These are phyloP conservation scores for Trichoderma atrobrunneum DNA, from an alignment of 2,329 filamentous ascomycete genomes.

Conservation along the genomic window DNA sequence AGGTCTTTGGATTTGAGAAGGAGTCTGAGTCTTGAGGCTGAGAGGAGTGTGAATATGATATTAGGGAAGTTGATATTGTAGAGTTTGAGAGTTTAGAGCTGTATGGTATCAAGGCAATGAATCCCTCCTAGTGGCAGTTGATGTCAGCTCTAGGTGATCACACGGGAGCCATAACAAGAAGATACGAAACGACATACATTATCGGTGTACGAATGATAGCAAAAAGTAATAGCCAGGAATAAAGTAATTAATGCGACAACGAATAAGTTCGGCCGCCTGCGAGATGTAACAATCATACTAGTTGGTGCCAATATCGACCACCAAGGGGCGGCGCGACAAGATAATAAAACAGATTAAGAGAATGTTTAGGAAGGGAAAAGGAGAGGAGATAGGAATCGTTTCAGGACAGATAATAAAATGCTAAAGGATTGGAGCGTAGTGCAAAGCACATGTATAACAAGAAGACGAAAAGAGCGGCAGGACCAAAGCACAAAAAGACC, in stretches of 20 bases:
- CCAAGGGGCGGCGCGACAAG: background rate
- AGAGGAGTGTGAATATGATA: background rate
- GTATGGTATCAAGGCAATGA: slow-evolving; percentile 6
- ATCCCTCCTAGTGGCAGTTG: background rate
- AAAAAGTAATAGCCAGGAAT: slow-evolving; percentile 9
- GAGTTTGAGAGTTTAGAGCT: background rate
- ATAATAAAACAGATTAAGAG: background rate
- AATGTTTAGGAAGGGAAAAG: background rate
- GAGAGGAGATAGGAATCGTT: background rate
- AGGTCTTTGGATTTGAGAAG: slow-evolving; percentile 21
- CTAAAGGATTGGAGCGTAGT: background rate
- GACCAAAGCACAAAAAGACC: background rate
- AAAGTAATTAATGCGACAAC: slow-evolving; percentile 8
- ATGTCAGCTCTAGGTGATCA: background rate
- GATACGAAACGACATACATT: slow-evolving; percentile 18
- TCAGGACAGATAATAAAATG: background rate
- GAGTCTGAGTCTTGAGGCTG: background rate
- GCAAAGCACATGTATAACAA: background rate
- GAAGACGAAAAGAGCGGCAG: background rate
- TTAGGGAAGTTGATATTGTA: background rate
- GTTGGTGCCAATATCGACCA: background rate
- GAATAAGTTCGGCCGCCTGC: slow-evolving; percentile 16
- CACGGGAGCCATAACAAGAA: no score
- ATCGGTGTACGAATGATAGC: slow-evolving; percentile 19
- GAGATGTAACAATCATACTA: slow-evolving; percentile 13